Evolutionary conservation across 305 asterid genomes (phyloP).

Genomic region (Solanum chacoense): DNA sequence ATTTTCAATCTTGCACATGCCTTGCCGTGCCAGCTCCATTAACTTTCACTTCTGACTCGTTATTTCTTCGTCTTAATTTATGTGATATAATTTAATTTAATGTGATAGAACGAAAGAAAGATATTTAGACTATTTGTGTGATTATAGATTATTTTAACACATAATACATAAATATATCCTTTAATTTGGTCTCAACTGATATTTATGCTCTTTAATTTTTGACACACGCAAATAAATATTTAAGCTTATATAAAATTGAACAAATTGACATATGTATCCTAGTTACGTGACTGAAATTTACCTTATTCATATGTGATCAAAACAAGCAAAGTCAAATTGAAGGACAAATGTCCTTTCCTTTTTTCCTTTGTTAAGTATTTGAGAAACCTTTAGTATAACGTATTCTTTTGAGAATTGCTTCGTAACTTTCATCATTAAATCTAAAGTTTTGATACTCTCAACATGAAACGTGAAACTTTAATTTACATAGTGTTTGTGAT

Average conservation of each 20-base stretch:
- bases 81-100: neutral
- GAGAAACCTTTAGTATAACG: neutral
- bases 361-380: neutral
- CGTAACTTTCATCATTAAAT: neutral
- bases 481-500: neutral
- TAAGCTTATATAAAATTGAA: too few species aligned
- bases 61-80: too few species aligned
- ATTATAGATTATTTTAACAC: too few species aligned
- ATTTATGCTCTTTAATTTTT: too few species aligned
- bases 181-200: neutral
- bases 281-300: neutral
- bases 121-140: too few species aligned
- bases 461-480: neutral
- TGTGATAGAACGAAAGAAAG: fast-evolving
- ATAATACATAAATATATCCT: too few species aligned
- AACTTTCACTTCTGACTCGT: neutral
- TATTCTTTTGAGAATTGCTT: neutral
- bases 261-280: too few species aligned
- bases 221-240: too few species aligned
- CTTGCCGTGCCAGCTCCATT: neutral
- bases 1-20: neutral
- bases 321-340: neutral
- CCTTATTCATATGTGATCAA: neutral
- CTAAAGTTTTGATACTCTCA: neutral
- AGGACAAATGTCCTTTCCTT: neutral